Evolutionary conservation across 108 stramenopile genomes (phyloP).

Genomic region (Conticribra weissflogii): DNA sequence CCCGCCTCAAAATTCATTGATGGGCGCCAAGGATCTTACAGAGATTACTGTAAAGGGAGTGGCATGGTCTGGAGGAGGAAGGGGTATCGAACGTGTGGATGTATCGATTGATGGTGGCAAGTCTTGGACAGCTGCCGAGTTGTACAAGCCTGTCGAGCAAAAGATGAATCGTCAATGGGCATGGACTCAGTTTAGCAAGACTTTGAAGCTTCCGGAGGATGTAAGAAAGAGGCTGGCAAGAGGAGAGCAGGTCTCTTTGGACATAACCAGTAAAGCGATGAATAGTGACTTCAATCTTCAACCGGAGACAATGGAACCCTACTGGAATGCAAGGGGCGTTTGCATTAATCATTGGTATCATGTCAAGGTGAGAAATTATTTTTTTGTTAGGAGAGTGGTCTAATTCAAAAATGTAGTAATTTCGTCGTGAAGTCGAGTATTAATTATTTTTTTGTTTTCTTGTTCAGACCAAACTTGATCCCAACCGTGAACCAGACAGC

Average conservation of each 20-base stretch:
- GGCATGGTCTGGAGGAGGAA: conserved; percentile 78
- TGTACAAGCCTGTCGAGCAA: conserved; percentile 45
- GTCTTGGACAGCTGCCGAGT: conserved; percentile 68
- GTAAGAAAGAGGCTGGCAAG: conserved; percentile 18
- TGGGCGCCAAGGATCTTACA: conserved; percentile 34
- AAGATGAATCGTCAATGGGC: conserved; percentile 45
- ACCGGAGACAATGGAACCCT: conserved; percentile 68
- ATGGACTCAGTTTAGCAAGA: conserved; percentile 50
- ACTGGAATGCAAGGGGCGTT: conserved; percentile 86
- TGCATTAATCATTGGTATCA: conserved; percentile 74
- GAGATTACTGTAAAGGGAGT: conserved; percentile 71
- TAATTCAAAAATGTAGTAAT: too few species aligned
- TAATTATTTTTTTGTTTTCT: too few species aligned
- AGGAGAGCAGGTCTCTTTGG: conserved; percentile 44
- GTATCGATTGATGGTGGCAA: conserved; percentile 85
- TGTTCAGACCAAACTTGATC: conserved; percentile 34
- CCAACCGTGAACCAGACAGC: conserved; percentile 26
- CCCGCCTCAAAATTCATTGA: conserved; percentile 43
- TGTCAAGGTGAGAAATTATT: background rate
- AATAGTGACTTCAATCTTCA: conserved; percentile 77
- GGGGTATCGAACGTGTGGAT: conserved; percentile 82
- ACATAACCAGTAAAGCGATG: conserved; percentile 73
- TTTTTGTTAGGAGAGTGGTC: too few species aligned
- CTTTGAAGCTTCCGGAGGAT: conserved; percentile 41
- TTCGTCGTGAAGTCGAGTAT: too few species aligned